A percentile compares a stretch with the other conserved stretches of the same genome.
Evolutionary conservation across 495 filamentous ascomycete genomes (phyloP).

Genomic region (Penicillium herquei): DNA sequence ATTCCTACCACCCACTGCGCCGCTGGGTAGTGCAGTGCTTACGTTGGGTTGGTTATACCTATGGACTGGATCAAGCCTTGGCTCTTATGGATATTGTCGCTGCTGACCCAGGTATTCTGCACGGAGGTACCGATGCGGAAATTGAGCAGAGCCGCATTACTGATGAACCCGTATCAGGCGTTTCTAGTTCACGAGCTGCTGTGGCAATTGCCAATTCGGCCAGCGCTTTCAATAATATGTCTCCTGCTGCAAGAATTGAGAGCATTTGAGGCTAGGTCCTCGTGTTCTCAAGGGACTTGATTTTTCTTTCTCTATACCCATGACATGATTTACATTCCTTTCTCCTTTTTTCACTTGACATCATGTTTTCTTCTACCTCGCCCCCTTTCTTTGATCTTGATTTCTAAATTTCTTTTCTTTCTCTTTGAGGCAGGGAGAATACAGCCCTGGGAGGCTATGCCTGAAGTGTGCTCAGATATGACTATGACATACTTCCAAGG

Average conservation of each 20-base stretch:
- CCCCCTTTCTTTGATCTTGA: no score
- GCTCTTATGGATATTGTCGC: conserved; percentile 39
- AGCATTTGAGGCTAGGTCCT: no score
- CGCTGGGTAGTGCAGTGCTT: conserved; percentile 45
- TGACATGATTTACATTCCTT: no score
- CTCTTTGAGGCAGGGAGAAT: neutral
- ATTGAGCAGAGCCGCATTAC: conserved; percentile 1
- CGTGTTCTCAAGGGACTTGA: no score
- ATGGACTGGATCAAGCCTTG: conserved; percentile 50
- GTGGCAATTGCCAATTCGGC: no score
- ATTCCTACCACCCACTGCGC: conserved; percentile 30
- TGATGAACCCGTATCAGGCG: neutral
- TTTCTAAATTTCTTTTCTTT: neutral
- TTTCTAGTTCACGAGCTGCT: neutral
- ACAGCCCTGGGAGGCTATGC: no score
- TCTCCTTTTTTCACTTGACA: no score
- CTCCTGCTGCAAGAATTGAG: no score
- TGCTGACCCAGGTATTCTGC: conserved; percentile 29
- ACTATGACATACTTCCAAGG: neutral
- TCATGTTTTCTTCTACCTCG: no score
- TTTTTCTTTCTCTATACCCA: no score
- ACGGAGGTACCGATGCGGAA: conserved; percentile 14
- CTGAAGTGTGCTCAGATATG: neutral
- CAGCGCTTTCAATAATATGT: neutral
- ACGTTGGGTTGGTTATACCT: conserved; percentile 38